These are phyloP conservation scores for Plenodomus biglobosus DNA, from an alignment of 2,329 filamentous ascomycete species.

Conservation along the genomic window DNA sequence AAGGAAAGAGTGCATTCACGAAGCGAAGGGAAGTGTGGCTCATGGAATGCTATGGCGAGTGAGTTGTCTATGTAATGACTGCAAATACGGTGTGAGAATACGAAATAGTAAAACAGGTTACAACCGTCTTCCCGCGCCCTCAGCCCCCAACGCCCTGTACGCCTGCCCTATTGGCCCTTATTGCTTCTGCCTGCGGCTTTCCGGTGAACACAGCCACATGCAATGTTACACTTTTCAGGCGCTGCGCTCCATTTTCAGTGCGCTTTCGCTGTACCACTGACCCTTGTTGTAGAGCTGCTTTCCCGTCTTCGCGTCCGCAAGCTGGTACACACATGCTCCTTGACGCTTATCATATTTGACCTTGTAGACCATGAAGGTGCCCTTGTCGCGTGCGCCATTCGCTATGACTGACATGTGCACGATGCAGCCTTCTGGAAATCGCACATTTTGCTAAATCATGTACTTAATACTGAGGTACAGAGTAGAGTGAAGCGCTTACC, in stretches of 20 bases:
- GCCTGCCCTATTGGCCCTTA: constrained; percentile 19
- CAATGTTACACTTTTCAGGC: constrained; percentile 13
- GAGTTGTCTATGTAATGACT: constrained; percentile 25
- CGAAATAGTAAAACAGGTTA: constrained; percentile 7
- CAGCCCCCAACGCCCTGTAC: constrained; percentile 18
- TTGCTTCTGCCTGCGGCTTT: constrained; percentile 12
- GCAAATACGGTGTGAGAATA: neutral
- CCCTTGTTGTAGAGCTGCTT: constrained; percentile 3
- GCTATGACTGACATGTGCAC: constrained; percentile 33
- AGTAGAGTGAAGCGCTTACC: constrained; percentile 10
- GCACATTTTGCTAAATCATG: constrained; percentile 20
- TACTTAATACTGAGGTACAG: constrained; percentile 1
- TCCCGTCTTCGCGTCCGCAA: constrained; percentile 10
- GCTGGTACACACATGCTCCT: constrained; percentile 35
- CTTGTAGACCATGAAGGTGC: constrained; percentile 21
- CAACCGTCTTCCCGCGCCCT: constrained; percentile 12
- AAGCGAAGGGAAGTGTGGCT: constrained; percentile 24
- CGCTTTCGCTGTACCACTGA: constrained; percentile 32
- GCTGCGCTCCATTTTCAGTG: constrained; percentile 18
- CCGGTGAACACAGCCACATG: constrained; percentile 29
- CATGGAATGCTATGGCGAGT: constrained; percentile 27
- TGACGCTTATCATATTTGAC: constrained; percentile 8
- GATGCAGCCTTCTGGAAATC: constrained; percentile 23
- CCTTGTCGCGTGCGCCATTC: constrained; percentile 23
- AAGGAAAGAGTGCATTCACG: constrained; percentile 4